Evolutionary conservation across 73 alveolate genomes (phyloP), one percentile per base, ranked within the genome.

Genomic region (Uronychia binucleata): DNA sequence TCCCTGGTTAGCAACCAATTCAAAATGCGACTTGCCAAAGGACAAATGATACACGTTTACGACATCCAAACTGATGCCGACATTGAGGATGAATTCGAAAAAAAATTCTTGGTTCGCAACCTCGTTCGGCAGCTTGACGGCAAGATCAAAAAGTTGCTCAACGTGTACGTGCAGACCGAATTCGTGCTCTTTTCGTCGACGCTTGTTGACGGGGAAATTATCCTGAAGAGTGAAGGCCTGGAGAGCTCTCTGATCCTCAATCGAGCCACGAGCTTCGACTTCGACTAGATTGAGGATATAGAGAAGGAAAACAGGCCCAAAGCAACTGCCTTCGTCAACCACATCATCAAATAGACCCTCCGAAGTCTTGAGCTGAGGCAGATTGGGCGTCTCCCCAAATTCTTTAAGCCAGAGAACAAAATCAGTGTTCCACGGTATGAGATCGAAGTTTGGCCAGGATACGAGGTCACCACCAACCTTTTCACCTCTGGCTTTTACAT

Each of bases 361-460:
- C 5, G 67, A 19, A 46, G 19, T 19, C 67, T 46, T 46, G 67
- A 46, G n/a, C 67, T 46, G 19, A 46, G 67, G 19, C 67, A 46
- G 19, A 46, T 46, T 11, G 67, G 78, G 31, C 28, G 78, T 34
- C 91, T 92, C 77, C 58, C 93, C 46, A 86, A 86, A 35, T 90
- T 86, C 77, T 90, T 58, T 58, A 83, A 90, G 75, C 91, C 93
- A 0, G 57, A 31, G 33, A 27, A 77, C 29, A 80, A 82, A 30
- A 33, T 77, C 75, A 58, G 80, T 89, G 57, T 87, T 58, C 74
- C 84, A 26, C 80, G 75, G 57, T 86, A 81, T 67, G 60, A 88
- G 57, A 35, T 91, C n/a, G 88, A 87, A 46, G 87, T 91, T 5
- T 87, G 93, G 93, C 91, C 92, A 28, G 96, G 96, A 57, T 85